Conservation (phyloP, 148 eudicot genomes). For the Arbutus unedo region DNA sequence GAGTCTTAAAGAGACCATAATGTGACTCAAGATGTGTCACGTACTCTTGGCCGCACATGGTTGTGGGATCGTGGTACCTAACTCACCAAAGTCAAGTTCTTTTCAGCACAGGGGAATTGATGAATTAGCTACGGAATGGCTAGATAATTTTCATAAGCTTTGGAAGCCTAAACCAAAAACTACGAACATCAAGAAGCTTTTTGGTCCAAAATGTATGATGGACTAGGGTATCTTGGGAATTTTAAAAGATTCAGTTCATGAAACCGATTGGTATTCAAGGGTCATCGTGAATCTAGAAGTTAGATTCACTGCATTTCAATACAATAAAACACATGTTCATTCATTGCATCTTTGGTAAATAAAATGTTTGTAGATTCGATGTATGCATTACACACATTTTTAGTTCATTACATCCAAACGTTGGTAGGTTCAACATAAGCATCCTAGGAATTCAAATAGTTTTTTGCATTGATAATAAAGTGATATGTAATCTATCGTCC, state of each 20-base stretch:
- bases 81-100: background rate
- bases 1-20: background rate
- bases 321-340: background rate
- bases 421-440: background rate
- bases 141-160: too few relatives aligned
- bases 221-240: background rate
- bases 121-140: too few relatives aligned
- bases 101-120: too few relatives aligned
- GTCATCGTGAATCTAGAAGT: background rate
- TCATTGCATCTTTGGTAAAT: background rate
- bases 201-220: background rate
- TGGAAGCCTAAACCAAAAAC: too few relatives aligned
- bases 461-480: background rate
- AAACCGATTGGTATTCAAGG: background rate
- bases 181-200: too few relatives aligned
- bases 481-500: background rate
- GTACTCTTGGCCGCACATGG: background rate
- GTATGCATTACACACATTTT: background rate
- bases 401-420: background rate
- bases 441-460: background rate
- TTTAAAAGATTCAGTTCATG: background rate
- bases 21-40: background rate
- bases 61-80: background rate
- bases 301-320: background rate
- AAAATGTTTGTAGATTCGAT: background rate